Percentiles rank a stretch among this genome's conserved stretches.
phyloP scores from a whole-genome alignment of 192 early-diverging fungal species.

The Coemansia asiatica region DNA sequence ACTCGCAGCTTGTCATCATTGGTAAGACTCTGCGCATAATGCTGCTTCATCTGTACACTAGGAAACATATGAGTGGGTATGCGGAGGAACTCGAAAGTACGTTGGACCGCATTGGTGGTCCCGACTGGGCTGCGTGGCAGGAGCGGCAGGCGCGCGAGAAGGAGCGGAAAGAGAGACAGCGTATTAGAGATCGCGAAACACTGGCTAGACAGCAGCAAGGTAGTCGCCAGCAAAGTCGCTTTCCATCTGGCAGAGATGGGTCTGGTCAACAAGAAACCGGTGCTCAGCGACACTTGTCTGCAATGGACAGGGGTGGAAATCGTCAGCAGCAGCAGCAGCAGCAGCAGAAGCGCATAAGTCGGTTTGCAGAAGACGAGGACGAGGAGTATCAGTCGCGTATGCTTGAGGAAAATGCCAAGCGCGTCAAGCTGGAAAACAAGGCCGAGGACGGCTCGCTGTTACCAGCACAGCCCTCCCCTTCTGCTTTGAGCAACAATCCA shows the following conservation, averaged over 20 bases:
- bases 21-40: constrained; percentile 42
- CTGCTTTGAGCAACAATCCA: background rate
- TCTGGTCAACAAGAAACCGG: background rate
- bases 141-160: constrained; percentile 28
- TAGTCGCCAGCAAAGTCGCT: background rate
- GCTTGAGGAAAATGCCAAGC: constrained; percentile 53
- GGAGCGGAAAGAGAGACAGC: constrained; percentile 22
- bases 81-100: constrained; percentile 31
- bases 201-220: constrained; percentile 15
- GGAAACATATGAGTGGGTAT: constrained; percentile 32
- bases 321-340: background rate
- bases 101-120: constrained; percentile 42
- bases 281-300: background rate
- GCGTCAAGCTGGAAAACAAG: constrained; percentile 43
- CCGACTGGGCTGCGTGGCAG: constrained; percentile 45
- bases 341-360: constrained; percentile 15
- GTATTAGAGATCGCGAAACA: constrained; percentile 16
- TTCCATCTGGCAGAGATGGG: background rate
- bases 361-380: constrained; percentile 35
- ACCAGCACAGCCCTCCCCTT: background rate
- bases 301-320: too few species aligned
- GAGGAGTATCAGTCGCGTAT: constrained; percentile 44
- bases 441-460: constrained; percentile 2
- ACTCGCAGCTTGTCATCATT: constrained; percentile 36
- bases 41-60: constrained; percentile 42